Evolutionary conservation across 306 rosid genomes (phyloP), one percentile per base, ranked within the genome.

Genomic region (Fragaria vesca): DNA sequence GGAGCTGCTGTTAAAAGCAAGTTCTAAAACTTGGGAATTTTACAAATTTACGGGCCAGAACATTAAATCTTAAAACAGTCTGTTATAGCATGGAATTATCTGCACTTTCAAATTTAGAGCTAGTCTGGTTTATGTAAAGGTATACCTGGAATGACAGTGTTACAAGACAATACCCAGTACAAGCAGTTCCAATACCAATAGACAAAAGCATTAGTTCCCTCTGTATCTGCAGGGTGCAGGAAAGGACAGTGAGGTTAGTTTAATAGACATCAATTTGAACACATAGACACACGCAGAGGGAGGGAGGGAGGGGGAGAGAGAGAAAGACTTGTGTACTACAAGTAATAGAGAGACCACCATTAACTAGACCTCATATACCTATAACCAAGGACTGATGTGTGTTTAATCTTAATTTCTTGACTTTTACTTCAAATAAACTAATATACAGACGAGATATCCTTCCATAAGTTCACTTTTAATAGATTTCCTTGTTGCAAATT

Each of bases 181-280:
- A 94, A 34, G 90, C 91, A 5, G 89, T 74, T 38, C 97, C 98
- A 63, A 94, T 88, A 71, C 95, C 91, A 74, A 94, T 86, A 55
- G 97, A 88, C 78, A 94, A 81, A 80, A 94, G 87, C 69, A 88
- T 75, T 73, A 92, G 26, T 81, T 94, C 98, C 89, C 97, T 90
- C 93, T 94, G 91, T 81, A 94, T 82, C 98, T 32, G 36, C 36
- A 32, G 36, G 36, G 36, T 94, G 89, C 66, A 86, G 73, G 69
- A 26, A 77, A 38, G 76, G 17, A 38, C 52, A 84, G 61, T 61
- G 60, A 82, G 60, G 81, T 72, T n/a, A 63, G 69, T 62, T 63
- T 30, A 28, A 6, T 40, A 79, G 78, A 81, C 42, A 77, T 72
- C 77, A 12, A 32, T 20, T 52, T 12, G 6, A 32, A 63, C 8